Evolutionary conservation across 345 rosid genomes (phyloP), one percentile per base, ranked within the genome.

Genomic region (Brassica nigra): DNA sequence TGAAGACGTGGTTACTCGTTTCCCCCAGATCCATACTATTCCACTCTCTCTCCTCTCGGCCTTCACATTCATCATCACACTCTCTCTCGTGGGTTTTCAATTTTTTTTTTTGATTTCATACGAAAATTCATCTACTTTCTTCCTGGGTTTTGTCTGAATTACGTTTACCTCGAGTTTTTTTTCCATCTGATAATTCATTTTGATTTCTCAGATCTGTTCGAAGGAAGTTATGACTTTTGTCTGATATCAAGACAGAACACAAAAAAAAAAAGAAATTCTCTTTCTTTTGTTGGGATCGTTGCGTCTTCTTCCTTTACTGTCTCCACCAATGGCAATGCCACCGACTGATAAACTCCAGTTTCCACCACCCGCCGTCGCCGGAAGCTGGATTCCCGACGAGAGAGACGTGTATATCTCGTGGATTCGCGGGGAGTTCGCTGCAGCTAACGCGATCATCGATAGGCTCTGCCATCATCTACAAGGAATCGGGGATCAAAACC

Each of bases 391-490:
- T 69, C 86, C 84, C 0, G 98, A 90, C 59, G 97, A 87, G 85
- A 83, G 97, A 9, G 99, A 95, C 37, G 88, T 83, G 68, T 92
- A 90, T 44, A 90, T 93, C 68, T 84, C 88, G 9, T 95, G 99
- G 99, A 70, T 95, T 55, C 87, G 95, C 11, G 87, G 92, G 64
- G 98, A 95, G 80, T 92, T 95, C 14, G 98, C 98, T 0, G 97
- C 99, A 1, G 93, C 99, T 63, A 95, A 95, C 68, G 93, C 97
- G 6, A 93, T 93, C 3, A 92, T 95, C 57, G 97, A 93, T 76
- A 80, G 86, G 10, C 88, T 95, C 16, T 89, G 92, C 65, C 86
- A 89, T 2, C 98, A 95, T 78, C 72, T 95, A 58, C 75, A 84
- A 9, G 74, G 85, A 0, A 80, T 89, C 4, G 95, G 97, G 3